Percentiles rank a stretch among this genome's conserved stretches.
These are phyloP conservation scores for Hypomontagnella submonticulosa DNA, from an alignment of 495 filamentous ascomycete species.

Conservation along the genomic window DNA sequence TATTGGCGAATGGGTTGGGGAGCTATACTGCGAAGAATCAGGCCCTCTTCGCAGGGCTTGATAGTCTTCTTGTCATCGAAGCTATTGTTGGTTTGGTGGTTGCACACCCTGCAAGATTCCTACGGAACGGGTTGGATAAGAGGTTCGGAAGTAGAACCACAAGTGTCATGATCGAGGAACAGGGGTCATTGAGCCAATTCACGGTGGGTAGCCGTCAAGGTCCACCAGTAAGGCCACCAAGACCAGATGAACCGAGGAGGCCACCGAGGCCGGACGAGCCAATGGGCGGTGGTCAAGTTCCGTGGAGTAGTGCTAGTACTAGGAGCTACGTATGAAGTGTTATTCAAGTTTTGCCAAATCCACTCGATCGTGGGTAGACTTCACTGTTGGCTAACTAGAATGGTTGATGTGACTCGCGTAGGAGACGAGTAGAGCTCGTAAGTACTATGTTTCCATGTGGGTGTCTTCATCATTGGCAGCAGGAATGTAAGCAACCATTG, in stretches of 20 bases:
- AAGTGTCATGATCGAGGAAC: slow-evolving; percentile 12
- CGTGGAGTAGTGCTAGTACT: slow-evolving; percentile 19
- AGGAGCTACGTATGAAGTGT: slow-evolving; percentile 18
- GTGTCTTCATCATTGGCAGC: slow-evolving; percentile 37
- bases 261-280: too few species aligned
- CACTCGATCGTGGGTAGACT: not conserved
- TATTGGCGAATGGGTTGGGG: slow-evolving; percentile 47
- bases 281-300: slow-evolving; percentile 10
- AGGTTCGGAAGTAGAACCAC: slow-evolving; percentile 14
- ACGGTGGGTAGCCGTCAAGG: not conserved
- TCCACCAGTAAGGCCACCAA: slow-evolving; percentile 2
- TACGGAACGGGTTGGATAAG: slow-evolving; percentile 36
- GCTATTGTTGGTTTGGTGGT: slow-evolving; percentile 33
- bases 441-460: slow-evolving; percentile 24
- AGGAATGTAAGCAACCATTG: slow-evolving; percentile 65
- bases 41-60: slow-evolving; percentile 36
- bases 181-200: slow-evolving; percentile 10
- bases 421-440: not conserved
- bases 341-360: slow-evolving; percentile 17
- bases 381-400: not conserved
- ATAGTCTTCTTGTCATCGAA: slow-evolving; percentile 35
- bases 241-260: too few species aligned
- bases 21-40: slow-evolving; percentile 39
- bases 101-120: slow-evolving; percentile 36
- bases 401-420: not conserved